phyloP scores from a whole-genome alignment of 345 rosid genomes.

The Citrus sinensis region DNA sequence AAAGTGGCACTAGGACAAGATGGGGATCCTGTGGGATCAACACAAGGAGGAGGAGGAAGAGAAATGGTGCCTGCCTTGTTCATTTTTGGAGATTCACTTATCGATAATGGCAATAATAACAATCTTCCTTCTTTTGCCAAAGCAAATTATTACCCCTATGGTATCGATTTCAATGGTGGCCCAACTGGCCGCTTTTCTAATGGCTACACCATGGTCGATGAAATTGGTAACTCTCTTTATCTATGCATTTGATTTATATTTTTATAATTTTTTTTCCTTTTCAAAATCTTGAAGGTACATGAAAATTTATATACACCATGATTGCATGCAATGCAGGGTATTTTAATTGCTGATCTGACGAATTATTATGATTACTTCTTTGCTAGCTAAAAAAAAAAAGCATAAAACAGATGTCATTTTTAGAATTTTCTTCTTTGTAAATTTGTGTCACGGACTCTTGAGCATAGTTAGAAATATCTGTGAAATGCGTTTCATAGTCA shows the following conservation, averaged over 20 bases:
- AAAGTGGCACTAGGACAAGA: slow-evolving; percentile 14
- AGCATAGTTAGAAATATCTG: neutral
- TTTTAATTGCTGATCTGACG: neutral
- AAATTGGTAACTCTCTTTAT: slow-evolving; percentile 45
- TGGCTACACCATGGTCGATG: slow-evolving; percentile 94
- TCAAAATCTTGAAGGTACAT: neutral
- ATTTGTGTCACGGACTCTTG: no score
- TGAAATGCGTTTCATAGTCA: neutral
- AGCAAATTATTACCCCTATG: slow-evolving; percentile 93
- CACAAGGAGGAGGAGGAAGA: slow-evolving; percentile 23
- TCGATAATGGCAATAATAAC: slow-evolving; percentile 93
- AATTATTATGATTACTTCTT: no score
- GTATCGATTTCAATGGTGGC: slow-evolving; percentile 91
- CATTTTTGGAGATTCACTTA: slow-evolving; percentile 89
- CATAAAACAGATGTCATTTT: neutral
- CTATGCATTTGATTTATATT: no score
- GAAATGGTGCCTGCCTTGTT: slow-evolving; percentile 87
- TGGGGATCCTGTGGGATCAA: slow-evolving; percentile 8
- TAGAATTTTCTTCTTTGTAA: no score
- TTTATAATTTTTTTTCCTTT: neutral
- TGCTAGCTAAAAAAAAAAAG: neutral
- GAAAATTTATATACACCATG: neutral
- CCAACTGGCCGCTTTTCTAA: slow-evolving; percentile 98
- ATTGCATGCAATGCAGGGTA: slow-evolving; percentile 14
- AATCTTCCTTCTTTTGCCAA: slow-evolving; percentile 80